Conservation (phyloP, 441 rosid genomes). For the Cnidoscolus chayamansa region DNA sequence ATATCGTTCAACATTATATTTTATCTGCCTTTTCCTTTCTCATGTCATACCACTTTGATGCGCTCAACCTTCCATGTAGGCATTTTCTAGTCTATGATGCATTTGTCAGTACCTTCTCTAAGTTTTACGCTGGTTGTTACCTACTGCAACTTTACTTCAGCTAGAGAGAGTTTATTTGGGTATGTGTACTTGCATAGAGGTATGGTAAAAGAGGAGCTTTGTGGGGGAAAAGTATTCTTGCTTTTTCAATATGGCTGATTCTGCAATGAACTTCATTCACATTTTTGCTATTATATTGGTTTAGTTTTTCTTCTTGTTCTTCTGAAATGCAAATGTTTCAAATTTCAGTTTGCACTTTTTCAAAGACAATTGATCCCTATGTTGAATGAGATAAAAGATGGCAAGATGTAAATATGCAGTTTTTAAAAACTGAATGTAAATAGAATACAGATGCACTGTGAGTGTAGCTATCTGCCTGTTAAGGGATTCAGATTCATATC, state of each 20-base stretch:
- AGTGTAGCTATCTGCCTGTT: neutral
- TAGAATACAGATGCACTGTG: neutral
- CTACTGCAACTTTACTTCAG: too few species aligned
- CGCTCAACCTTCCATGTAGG: too few species aligned
- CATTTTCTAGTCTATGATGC: too few species aligned
- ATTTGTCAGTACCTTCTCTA: too few species aligned
- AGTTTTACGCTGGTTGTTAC: too few species aligned
- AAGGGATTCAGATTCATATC: neutral
- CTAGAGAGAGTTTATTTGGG: too few species aligned
- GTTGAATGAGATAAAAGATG: constrained; percentile 3
- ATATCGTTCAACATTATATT: too few species aligned
- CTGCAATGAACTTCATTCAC: neutral
- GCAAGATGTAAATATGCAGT: constrained; percentile 2
- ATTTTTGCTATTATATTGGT: neutral
- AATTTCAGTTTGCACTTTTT: neutral
- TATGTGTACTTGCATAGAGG: too few species aligned
- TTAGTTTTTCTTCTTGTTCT: neutral
- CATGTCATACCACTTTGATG: too few species aligned
- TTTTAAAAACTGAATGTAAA: neutral
- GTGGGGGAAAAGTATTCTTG: neutral
- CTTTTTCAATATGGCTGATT: neutral
- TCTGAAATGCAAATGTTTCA: neutral
- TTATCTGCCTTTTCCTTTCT: too few species aligned
- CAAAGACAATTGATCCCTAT: neutral
- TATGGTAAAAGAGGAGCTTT: neutral